Evolutionary conservation across 352 stramenopile species (phyloP), one percentile per base, ranked within the genome.

Genomic region (Phytopythium delawarense): DNA sequence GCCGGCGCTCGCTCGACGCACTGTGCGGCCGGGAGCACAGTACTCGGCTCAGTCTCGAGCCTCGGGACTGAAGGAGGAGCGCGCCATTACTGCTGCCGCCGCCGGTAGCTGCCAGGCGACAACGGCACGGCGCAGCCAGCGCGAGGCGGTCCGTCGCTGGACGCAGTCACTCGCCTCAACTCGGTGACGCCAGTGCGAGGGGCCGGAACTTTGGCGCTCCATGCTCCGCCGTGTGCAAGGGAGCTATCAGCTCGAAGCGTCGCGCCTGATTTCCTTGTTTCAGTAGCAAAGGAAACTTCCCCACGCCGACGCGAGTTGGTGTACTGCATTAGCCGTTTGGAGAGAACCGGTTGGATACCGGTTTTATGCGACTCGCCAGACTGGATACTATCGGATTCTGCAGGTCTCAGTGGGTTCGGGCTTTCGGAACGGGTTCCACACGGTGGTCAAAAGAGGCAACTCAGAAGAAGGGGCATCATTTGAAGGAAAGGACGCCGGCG

Each of bases 151-250:
- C 28, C 49, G 9, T 32, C 16, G 51, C 51, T 57, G 51, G 51
- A 57, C 51, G 51, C 51, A 57, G 18, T 2, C 51, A 32, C 51
- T 57, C 51, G 51, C 51, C 51, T 57, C 51, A 57, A 57, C 51
- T 57, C 32, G 51, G 51, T 57, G 51, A 32, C 51, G 51, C 32
- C 51, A 57, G 51, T 39, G 6, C 49, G 28, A 40, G n/a, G 16
- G 16, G 49, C 28, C 49, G 49, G 49, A 56, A 56, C 40, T 40
- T 40, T 18, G 16, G 32, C 32, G 51, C 51, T 57, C 51, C 51
- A 57, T 57, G 25, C 51, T 30, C 44, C 1, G 44, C 42, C 16
- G 2, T 7, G 16, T 48, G 16, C 2, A 23, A 28, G 25, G 42
- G 20, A 49, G 42, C n/a, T 4, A 1, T 18, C 42, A 15, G 28